phyloP scores from a whole-genome alignment of 1,284 basidiomycete genomes.

The Rhodotorula glutinis region DNA sequence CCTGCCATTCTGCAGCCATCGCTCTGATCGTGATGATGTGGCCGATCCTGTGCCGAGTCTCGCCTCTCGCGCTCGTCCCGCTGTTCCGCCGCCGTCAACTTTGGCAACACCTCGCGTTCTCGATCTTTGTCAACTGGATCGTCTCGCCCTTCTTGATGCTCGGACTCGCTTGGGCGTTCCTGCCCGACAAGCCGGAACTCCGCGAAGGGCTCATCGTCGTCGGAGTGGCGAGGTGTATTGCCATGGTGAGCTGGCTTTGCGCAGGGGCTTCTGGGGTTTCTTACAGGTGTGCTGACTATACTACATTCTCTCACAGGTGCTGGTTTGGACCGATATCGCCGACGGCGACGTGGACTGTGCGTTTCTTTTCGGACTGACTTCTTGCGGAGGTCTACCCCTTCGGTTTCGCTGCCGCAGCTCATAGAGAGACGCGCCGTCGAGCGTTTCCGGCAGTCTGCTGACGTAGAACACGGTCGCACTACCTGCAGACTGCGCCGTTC shows the following conservation, averaged over 20 bases:
- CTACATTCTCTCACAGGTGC: conserved; percentile 58
- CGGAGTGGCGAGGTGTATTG: conserved; percentile 51
- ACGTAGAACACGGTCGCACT: too few species aligned
- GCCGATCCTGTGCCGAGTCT: conserved; percentile 74
- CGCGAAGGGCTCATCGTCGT: conserved; percentile 56
- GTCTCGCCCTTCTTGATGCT: conserved; percentile 67
- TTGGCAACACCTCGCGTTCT: conserved; percentile 70
- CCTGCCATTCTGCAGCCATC: conserved; percentile 56
- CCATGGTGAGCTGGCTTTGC: conserved; percentile 41
- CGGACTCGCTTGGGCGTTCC: conserved; percentile 74
- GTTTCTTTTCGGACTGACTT: too few species aligned
- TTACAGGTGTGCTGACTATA: too few species aligned
- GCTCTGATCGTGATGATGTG: conserved; percentile 88
- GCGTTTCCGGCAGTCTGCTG: too few species aligned
- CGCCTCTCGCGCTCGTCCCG: conserved; percentile 66
- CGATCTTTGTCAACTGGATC: conserved; percentile 76
- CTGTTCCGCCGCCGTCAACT: conserved; percentile 59
- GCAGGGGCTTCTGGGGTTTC: too few species aligned
- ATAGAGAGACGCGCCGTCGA: too few species aligned
- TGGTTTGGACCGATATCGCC: conserved; percentile 80
- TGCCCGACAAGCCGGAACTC: conserved; percentile 58
- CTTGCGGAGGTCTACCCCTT: too few species aligned
- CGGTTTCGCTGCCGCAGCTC: too few species aligned
- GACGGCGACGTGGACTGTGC: conserved; percentile 65
- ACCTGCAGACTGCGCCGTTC: conserved; percentile 59